Conservation (phyloP, 2,329 filamentous ascomycete genomes). For the Fusarium odoratissimum region DNA sequence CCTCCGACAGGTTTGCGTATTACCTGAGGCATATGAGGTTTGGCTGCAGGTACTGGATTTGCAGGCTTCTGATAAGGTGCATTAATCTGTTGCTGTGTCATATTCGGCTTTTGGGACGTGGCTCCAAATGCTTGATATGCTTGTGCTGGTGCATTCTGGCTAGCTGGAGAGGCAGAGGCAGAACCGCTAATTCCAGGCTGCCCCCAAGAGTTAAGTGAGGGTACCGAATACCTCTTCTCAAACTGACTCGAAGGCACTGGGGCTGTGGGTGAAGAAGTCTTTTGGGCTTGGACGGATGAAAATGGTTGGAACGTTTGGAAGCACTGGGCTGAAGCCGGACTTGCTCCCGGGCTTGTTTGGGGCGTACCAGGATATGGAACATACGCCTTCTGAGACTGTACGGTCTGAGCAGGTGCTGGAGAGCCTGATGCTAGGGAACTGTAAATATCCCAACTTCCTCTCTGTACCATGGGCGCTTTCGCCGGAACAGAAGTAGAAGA, state of each 20-base stretch:
- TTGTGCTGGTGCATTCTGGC: neutral
- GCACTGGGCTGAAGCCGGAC: neutral
- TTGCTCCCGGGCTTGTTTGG: neutral
- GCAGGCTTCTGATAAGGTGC: neutral
- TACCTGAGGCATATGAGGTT: neutral
- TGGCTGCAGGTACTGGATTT: neutral
- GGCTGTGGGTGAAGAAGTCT: neutral
- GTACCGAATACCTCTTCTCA: neutral
- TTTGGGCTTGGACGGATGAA: neutral
- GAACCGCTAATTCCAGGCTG: neutral
- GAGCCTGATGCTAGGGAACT: neutral
- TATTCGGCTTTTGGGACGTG: neutral
- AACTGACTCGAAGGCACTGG: neutral
- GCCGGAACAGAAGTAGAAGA: neutral
- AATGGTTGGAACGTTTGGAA: slow-evolving; percentile 1
- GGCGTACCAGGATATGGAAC: neutral
- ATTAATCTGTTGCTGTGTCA: neutral
- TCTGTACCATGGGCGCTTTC: neutral
- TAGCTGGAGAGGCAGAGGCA: neutral
- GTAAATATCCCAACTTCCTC: slow-evolving; percentile 13
- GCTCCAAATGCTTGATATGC: neutral
- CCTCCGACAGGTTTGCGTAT: neutral
- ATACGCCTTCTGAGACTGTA: neutral
- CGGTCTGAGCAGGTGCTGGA: neutral
- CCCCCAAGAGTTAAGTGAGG: neutral